Conservation (phyloP, 164 flowering plant species). For the Akebia trifoliata region DNA sequence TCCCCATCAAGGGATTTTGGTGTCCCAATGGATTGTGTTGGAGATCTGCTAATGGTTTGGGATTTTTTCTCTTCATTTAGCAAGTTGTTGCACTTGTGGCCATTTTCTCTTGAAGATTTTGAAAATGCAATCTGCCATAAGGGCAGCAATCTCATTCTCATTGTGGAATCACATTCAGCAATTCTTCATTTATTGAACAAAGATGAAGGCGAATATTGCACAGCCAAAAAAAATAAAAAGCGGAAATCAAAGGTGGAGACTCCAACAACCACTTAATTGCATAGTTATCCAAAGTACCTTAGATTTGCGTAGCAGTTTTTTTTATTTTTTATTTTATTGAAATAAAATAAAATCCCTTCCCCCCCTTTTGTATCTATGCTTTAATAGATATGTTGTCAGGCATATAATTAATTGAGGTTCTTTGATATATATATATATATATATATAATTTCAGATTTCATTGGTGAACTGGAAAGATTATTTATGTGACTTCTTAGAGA, state of each 20-base stretch:
- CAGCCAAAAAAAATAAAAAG: conserved; percentile 36
- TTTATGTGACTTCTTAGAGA: conserved; percentile 80
- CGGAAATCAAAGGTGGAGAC: conserved; percentile 57
- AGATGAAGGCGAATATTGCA: conserved; percentile 47
- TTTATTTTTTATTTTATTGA: background rate
- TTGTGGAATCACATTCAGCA: conserved; percentile 68
- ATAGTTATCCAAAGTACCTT: background rate
- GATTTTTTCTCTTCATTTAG: conserved; percentile 82
- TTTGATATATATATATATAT: conserved; percentile 8
- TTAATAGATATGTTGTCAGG: background rate
- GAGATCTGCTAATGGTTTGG: conserved; percentile 93
- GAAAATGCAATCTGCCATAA: conserved; percentile 82
- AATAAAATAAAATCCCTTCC: background rate
- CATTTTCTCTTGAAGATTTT: conserved; percentile 84
- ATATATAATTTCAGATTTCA: conserved; percentile 57
- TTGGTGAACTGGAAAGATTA: conserved; percentile 71
- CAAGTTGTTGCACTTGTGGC: conserved; percentile 60
- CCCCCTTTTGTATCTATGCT: conserved; percentile 1
- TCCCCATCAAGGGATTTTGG: conserved; percentile 62
- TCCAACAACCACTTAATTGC: background rate
- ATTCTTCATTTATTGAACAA: conserved; percentile 66
- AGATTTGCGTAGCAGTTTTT: background rate
- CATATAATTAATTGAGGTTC: conserved; percentile 5
- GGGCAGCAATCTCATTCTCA: conserved; percentile 55
- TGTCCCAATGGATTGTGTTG: conserved; percentile 77